These are phyloP conservation scores for Logfia minima DNA, from an alignment of 129 eudicot genomes.

Conservation along the genomic window DNA sequence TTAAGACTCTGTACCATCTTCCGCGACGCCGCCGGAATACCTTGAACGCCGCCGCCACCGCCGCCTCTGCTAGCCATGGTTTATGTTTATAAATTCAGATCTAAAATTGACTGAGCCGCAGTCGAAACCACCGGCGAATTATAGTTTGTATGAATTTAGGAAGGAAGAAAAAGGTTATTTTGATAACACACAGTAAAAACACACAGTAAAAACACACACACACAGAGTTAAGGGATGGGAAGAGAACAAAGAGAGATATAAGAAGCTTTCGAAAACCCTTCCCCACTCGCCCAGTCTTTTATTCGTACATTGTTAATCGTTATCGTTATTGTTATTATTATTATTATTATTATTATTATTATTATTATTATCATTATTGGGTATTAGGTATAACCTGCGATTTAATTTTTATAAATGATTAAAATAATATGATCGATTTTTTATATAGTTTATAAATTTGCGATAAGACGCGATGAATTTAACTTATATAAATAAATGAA, in stretches of 20 bases:
- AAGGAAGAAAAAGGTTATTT: background rate
- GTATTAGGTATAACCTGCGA: no score
- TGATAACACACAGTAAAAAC: background rate
- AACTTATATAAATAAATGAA: no score
- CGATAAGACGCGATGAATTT: no score
- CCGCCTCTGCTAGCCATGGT: constrained; percentile 56
- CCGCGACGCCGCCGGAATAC: constrained; percentile 60
- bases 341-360: no score
- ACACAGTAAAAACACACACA: constrained; percentile 3
- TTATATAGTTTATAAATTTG: no score
- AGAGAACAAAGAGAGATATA: constrained; percentile 30
- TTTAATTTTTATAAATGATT: no score
- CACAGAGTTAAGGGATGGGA: background rate
- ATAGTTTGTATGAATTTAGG: background rate
- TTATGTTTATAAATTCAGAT: constrained; percentile 6
- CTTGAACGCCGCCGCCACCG: constrained; percentile 47
- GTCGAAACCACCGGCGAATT: constrained; percentile 26
- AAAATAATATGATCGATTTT: no score
- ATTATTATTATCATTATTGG: no score
- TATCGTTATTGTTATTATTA: no score
- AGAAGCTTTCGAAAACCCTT: constrained; percentile 48
- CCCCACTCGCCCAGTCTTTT: constrained; percentile 35
- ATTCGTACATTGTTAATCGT: no score
- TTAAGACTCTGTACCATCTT: constrained; percentile 76
- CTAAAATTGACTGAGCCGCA: constrained; percentile 24